phyloP scores from a whole-genome alignment of 2,329 filamentous ascomycete genomes.

The Coleophoma crateriformis region DNA sequence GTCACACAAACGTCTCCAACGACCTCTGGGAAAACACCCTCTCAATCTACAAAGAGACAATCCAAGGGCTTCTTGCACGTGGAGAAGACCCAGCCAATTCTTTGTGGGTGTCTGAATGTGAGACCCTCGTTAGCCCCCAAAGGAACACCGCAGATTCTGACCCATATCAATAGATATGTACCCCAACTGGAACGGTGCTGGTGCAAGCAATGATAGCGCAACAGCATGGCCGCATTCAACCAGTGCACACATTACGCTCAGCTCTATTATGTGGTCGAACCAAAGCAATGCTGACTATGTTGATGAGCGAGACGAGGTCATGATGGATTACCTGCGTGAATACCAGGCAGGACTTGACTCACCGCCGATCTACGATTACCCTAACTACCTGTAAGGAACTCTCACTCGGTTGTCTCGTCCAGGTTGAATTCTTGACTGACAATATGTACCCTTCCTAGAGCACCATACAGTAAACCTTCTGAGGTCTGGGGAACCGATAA shows the following conservation, averaged over 20 bases:
- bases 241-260: slow-evolving; percentile 1
- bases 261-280: slow-evolving; percentile 1
- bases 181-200: slow-evolving; percentile 1
- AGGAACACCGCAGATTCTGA: background rate
- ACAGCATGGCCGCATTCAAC: slow-evolving; percentile 3
- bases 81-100: slow-evolving; percentile 1
- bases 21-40: slow-evolving; percentile 1
- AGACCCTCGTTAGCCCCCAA: background rate
- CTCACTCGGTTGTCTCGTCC: background rate
- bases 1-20: background rate
- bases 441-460: background rate
- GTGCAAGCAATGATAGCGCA: background rate
- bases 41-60: slow-evolving; percentile 1
- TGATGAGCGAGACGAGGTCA: background rate
- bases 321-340: slow-evolving; percentile 3
- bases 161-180: background rate
- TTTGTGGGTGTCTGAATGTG: background rate
- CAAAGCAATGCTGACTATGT: slow-evolving; percentile 1
- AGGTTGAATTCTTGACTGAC: background rate
- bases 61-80: background rate
- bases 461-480: background rate
- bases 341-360: background rate
- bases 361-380: slow-evolving; percentile 1
- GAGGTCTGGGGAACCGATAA: background rate
- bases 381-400: slow-evolving; percentile 1